Evolutionary conservation across 495 filamentous ascomycete species (phyloP), one percentile per base, ranked within the genome.

Genomic region (Astrothelium macrocarpum): DNA sequence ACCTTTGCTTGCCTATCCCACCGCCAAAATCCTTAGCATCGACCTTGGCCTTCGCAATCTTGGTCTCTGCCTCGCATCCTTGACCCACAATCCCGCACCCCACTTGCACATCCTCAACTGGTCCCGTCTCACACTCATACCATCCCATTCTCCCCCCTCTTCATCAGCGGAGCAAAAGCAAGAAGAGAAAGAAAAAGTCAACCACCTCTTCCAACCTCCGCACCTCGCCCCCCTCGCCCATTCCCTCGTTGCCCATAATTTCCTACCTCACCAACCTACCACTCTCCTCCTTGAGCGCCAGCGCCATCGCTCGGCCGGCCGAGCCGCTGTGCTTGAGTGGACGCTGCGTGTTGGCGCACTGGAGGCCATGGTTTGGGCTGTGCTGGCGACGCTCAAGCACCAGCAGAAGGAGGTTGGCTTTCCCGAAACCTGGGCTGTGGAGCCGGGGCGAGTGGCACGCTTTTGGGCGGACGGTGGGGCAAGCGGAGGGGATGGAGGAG

Each of bases 221-320:
- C 53, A 76, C 20, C 84, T 91, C 64, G 81, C 89, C 10, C 56
- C 68, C 1, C 78, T 79, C n/a, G 86, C 93, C 20, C 82, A 88
- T 71, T 69, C 65, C 7, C 79, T 96, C 9, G 66, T 92, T 61
- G 76, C 69, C 1, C 70, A 77, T 1, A 76, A 81, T 1, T 68
- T 89, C 7, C 71, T 87, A 18, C 74, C 68, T 62, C 63, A 70
- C 36, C 73, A 76, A 1, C 90, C 89, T 1, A 88, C 83, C 14
- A 85, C 87, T 67, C 78, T 97, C 45, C 80, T 97, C 1, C 91
- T 97, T 62, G 93, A 97, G 75, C 85, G 89, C 2, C 93, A 97
- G 71, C 88, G 93, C 1, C 95, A 87, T 75, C 88, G 94, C 29
- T 86, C 85, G 12, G 78, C 77, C 20, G 83, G 89, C 32, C 79